Percentiles rank a stretch among this genome's conserved stretches.
phyloP scores from a whole-genome alignment of 164 flowering plant genomes.

The Annona squamosa region DNA sequence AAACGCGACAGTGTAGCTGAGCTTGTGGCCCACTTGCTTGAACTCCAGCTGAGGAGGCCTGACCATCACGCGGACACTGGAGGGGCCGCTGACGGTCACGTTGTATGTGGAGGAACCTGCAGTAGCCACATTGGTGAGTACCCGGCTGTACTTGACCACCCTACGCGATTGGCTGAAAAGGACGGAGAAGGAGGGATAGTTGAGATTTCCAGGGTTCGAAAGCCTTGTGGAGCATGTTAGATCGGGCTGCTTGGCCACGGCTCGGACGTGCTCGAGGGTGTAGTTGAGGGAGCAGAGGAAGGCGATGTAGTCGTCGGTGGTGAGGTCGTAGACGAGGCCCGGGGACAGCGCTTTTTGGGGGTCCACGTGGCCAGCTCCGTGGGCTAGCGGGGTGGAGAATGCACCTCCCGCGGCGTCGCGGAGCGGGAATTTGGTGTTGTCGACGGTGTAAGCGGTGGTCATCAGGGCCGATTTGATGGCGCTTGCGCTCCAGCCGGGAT shows the following conservation, averaged over 20 bases:
- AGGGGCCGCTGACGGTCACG: conserved; percentile 39
- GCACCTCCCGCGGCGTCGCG: conserved; percentile 46
- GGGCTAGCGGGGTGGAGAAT: conserved; percentile 57
- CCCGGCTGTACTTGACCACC: conserved; percentile 53
- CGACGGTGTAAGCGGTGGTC: conserved; percentile 73
- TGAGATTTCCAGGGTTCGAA: conserved; percentile 56
- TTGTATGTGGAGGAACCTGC: conserved; percentile 43
- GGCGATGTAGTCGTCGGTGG: conserved; percentile 45
- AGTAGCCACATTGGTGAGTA: conserved; percentile 64
- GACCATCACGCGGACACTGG: conserved; percentile 38
- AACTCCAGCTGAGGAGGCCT: conserved; percentile 55
- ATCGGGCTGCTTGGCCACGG: conserved; percentile 40
- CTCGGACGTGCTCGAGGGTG: conserved; percentile 28
- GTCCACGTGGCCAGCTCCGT: conserved; percentile 80
- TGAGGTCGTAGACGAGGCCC: conserved; percentile 69
- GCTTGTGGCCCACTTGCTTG: conserved; percentile 46
- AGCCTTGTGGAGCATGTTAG: conserved; percentile 44
- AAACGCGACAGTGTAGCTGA: conserved; percentile 59
- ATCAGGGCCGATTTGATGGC: conserved; percentile 87
- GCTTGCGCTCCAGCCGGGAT: conserved; percentile 87
- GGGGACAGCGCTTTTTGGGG: conserved; percentile 76
- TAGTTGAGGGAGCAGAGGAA: conserved; percentile 73
- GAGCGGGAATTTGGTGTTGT: conserved; percentile 63
- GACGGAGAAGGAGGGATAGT: conserved; percentile 61
- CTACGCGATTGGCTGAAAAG: conserved; percentile 34